Evolutionary conservation across 2,329 filamentous ascomycete genomes (phyloP).

Genomic region (Aspergillus sojae): DNA sequence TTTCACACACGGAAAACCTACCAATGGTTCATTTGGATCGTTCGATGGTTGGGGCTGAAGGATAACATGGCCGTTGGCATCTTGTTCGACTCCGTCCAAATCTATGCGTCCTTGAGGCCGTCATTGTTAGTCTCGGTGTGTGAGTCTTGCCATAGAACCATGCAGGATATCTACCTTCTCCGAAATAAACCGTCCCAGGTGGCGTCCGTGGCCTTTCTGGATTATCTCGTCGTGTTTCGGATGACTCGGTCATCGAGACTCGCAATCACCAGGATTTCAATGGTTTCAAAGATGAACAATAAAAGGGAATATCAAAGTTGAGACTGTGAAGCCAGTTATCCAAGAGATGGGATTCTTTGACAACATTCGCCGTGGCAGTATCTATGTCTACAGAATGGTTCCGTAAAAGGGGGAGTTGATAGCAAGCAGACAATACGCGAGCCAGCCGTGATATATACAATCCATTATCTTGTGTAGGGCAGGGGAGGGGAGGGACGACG

Average conservation of each 20-base stretch:
- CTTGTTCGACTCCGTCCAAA: background rate
- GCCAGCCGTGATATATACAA: background rate
- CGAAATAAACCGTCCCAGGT: conserved; percentile 9
- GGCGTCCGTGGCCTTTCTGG: background rate
- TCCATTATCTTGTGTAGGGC: background rate
- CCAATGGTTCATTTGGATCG: conserved; percentile 28
- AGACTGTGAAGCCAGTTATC: background rate
- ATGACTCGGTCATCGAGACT: background rate
- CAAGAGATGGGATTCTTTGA: background rate
- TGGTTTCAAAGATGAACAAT: background rate
- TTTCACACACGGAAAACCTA: background rate
- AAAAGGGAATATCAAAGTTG: background rate
- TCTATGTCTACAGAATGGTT: background rate
- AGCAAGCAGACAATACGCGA: background rate
- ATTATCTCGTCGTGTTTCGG: background rate
- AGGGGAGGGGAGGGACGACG: background rate
- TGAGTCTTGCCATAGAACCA: background rate
- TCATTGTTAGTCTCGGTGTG: background rate
- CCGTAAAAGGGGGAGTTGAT: background rate
- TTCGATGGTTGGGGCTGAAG: conserved; percentile 17
- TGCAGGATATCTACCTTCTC: background rate
- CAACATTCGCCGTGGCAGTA: background rate
- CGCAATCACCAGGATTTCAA: background rate
- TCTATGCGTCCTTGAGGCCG: background rate
- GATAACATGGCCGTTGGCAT: conserved; percentile 7